Base-by-base conservation (phyloP, 1,284 basidiomycete species). In the Boletus austroedulis region DNA sequence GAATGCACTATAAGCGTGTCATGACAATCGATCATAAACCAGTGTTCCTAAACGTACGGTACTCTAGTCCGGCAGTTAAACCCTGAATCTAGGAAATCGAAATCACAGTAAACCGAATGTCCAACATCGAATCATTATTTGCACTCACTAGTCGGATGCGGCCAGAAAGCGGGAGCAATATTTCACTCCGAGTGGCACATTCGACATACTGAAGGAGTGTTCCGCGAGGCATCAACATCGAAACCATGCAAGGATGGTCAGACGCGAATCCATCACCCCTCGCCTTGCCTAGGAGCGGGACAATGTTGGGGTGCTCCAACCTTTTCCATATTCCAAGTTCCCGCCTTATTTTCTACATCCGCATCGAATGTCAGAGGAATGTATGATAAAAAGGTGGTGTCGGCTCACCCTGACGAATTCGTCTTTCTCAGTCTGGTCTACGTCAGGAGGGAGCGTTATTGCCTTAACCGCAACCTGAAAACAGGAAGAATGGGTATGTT, bases 141-240 rank as follows among this genome's bases (percentile, higher is more conserved):
- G 21, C 21, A 36, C 49, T 53, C 36, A 61, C 59, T 0, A 61
- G 58, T 32, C 5, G 29, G 28, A 61, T 40, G 10, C 60, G 60
- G 29, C 14, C 26, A 15, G 23, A 14, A 5, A 52, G 9, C 3
- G 49, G 32, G 10, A 34, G 46, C 6, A 3, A 8, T 1, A 2
- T 11, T 6, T 12, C 34, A 26, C 21, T 11, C 12, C 19, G 9
- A 19, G 14, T 44, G 24, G 59, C 32, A 45, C 49, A 55, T 4
- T 51, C 31, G 14, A 3, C 9, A n/a, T n/a, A n/a, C n/a, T n/a
- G n/a, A n/a, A n/a, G n/a, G 6, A 62, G 60, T 1, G 60, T 62
- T 36, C 56, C 60, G 21, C 36, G 17, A n/a, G 56, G 31, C 61
- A 62, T 62, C 60, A 55, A 62, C 56, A 7, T 26, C 9, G 55